Percentiles rank a stretch among this genome's conserved stretches.
These are phyloP conservation scores for Aulographum hederae DNA, from an alignment of 2,329 filamentous ascomycete species.

Conservation along the genomic window DNA sequence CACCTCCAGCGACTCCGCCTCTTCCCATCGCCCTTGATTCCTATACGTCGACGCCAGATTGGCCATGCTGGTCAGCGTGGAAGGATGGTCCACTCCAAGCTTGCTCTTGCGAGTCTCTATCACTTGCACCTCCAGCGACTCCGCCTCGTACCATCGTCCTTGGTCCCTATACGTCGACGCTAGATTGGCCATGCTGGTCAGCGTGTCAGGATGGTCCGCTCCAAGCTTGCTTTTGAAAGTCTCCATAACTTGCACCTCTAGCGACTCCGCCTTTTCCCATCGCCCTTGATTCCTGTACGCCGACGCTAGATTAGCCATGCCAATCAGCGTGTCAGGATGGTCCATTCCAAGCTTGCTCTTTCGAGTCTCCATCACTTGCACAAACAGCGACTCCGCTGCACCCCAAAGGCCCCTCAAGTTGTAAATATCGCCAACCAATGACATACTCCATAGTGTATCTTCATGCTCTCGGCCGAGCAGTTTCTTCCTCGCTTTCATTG, in stretches of 20 bases:
- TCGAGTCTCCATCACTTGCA: slow-evolving; percentile 3
- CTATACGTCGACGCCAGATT: slow-evolving; percentile 3
- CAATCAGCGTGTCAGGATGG: too few species aligned
- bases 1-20: too few species aligned
- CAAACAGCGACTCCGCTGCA: slow-evolving; percentile 3
- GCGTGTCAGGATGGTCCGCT: background rate
- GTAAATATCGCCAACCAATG: background rate
- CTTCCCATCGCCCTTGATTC: too few species aligned
- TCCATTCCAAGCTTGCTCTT: slow-evolving; percentile 1
- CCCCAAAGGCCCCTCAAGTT: background rate
- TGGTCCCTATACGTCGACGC: background rate
- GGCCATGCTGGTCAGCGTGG: slow-evolving; percentile 3
- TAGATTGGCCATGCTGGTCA: slow-evolving; percentile 1
- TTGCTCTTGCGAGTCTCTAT: background rate
- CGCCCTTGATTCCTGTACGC: too few species aligned
- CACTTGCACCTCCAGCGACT: slow-evolving; percentile 1
- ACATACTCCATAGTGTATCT: background rate
- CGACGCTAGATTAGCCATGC: too few species aligned
- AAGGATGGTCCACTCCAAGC: slow-evolving; percentile 2
- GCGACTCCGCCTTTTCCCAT: too few species aligned
- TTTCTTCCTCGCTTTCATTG: slow-evolving; percentile 1
- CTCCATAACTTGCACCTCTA: slow-evolving; percentile 4
- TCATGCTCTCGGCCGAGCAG: background rate
- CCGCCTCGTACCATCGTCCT: background rate
- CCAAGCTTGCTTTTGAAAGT: background rate